phyloP scores from a whole-genome alignment of 768 basidiomycete species.

The Hericium coralloides region DNA sequence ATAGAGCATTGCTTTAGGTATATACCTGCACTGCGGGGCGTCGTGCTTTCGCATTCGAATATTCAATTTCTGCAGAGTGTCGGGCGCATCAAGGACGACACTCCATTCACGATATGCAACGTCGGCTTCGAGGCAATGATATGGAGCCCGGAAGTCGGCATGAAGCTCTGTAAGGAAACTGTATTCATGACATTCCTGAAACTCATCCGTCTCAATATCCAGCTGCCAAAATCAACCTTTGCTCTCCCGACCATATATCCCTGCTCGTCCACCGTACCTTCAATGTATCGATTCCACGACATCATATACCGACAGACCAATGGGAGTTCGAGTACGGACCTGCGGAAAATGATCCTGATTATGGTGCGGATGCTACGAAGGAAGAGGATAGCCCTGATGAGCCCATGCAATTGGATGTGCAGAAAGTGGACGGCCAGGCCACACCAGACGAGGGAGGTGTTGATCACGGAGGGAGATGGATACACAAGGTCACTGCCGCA shows the following conservation, averaged over 20 bases:
- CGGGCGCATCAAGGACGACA: constrained; percentile 69
- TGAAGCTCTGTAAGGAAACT: constrained; percentile 59
- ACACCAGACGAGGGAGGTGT: constrained; percentile 20
- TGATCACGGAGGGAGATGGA: constrained; percentile 66
- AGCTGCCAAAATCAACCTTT: constrained; percentile 86
- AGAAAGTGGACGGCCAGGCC: constrained; percentile 17
- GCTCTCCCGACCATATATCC: constrained; percentile 87
- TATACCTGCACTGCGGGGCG: constrained; percentile 77
- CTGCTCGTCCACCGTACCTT: constrained; percentile 87
- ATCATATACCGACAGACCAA: constrained; percentile 73
- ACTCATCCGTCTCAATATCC: constrained; percentile 2
- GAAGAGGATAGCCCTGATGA: background rate
- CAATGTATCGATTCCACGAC: constrained; percentile 89
- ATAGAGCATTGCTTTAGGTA: constrained; percentile 47
- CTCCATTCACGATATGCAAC: constrained; percentile 72
- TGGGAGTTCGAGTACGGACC: constrained; percentile 87
- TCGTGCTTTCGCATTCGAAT: constrained; percentile 81
- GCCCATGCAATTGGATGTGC: constrained; percentile 8
- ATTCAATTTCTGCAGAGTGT: constrained; percentile 54
- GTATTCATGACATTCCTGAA: background rate
- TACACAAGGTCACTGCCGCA: constrained; percentile 60
- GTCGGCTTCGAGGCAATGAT: constrained; percentile 77
- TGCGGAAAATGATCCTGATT: constrained; percentile 73
- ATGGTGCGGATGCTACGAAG: constrained; percentile 29
- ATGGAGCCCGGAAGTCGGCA: constrained; percentile 82